Evolutionary conservation across 2,329 filamentous ascomycete genomes (phyloP).

Genomic region (Tolypocladium guangdongense): DNA sequence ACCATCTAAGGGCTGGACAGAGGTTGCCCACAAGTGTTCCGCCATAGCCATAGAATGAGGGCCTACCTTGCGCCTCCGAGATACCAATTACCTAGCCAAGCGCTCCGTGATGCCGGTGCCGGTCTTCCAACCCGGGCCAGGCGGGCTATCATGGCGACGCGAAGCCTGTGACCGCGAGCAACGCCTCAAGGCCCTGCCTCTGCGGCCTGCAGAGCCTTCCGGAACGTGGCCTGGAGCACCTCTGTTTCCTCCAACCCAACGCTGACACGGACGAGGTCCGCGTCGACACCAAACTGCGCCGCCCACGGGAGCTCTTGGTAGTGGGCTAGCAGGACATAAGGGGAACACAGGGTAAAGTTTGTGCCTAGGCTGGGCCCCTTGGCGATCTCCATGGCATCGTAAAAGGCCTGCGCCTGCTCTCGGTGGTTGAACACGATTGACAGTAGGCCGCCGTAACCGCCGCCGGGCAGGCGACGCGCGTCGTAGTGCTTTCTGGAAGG

Average conservation of each 20-base stretch:
- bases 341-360: conserved; percentile 88
- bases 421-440: conserved; percentile 69
- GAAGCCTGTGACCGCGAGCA: neutral
- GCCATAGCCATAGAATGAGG: neutral
- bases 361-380: conserved; percentile 94
- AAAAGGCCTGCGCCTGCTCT: conserved; percentile 68
- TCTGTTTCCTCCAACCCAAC: conserved; percentile 76
- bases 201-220: conserved; percentile 56
- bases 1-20: neutral
- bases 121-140: neutral
- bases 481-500: conserved; percentile 66
- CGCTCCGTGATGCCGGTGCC: neutral
- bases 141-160: too few relatives aligned
- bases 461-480: conserved; percentile 56
- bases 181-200: neutral
- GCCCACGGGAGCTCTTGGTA: conserved; percentile 92
- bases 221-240: conserved; percentile 53
- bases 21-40: neutral
- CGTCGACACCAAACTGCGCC: conserved; percentile 67
- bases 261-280: conserved; percentile 72
- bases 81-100: neutral
- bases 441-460: conserved; percentile 83
- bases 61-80: neutral
- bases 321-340: conserved; percentile 86
- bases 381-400: conserved; percentile 72